Evolutionary conservation across 148 eudicot genomes (phyloP).

Genomic region (Fagopyrum homotropicum): DNA sequence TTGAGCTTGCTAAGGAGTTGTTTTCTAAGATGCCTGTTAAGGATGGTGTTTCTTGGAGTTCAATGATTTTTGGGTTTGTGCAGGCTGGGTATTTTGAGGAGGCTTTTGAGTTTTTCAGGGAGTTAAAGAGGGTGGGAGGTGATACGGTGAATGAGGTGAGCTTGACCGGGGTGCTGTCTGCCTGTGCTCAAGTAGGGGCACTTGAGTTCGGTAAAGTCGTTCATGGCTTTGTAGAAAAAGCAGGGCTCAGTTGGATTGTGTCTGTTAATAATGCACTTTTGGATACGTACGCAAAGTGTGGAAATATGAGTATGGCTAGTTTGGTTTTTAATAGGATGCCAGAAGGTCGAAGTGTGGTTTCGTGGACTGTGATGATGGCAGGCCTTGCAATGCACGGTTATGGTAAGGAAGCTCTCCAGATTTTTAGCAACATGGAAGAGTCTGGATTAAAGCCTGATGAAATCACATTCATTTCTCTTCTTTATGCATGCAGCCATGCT

Average conservation of each 20-base stretch:
- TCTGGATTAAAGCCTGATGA: constrained; percentile 42
- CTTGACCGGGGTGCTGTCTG: constrained; percentile 47
- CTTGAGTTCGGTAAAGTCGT: constrained; percentile 37
- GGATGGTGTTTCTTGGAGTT: constrained; percentile 70
- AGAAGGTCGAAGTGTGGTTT: constrained; percentile 31
- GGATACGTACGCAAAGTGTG: constrained; percentile 53
- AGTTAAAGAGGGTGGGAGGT: constrained; percentile 28
- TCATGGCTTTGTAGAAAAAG: constrained; percentile 50
- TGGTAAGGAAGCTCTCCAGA: constrained; percentile 37
- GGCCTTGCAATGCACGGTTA: constrained; percentile 66
- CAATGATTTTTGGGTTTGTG: constrained; percentile 46
- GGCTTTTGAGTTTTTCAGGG: constrained; percentile 43
- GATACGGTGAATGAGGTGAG: constrained; percentile 43
- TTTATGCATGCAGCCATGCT: constrained; percentile 66
- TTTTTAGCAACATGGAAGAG: constrained; percentile 41
- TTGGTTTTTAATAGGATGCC: constrained; percentile 45
- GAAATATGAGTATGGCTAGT: constrained; percentile 48
- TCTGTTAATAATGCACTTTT: constrained; percentile 45
- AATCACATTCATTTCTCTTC: constrained; percentile 48
- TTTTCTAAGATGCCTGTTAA: constrained; percentile 37
- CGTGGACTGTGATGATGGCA: constrained; percentile 56
- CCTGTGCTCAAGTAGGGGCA: constrained; percentile 55
- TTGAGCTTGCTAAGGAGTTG: constrained; percentile 33
- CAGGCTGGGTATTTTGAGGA: constrained; percentile 41
- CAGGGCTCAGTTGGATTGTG: constrained; percentile 30